Conservation (phyloP, 2,329 filamentous ascomycete genomes). For the Leptographium lundbergii region DNA sequence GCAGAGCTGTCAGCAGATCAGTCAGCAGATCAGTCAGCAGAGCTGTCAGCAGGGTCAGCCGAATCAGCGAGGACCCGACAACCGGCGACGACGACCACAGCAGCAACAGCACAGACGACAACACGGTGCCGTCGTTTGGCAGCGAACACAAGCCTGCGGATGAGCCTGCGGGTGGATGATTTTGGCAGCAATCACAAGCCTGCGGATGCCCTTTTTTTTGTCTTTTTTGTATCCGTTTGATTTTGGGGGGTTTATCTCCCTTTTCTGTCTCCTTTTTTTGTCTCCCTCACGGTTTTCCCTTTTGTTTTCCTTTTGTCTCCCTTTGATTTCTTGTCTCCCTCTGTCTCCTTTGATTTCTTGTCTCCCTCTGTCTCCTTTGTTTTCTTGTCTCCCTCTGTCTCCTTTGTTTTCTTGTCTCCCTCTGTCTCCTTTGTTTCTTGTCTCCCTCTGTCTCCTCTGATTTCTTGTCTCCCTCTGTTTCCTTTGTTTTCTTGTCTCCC, state of each 20-base stretch:
- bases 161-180: no score
- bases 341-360: no score
- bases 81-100: conserved; percentile 4
- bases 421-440: no score
- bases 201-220: background rate
- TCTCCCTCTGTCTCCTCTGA: background rate
- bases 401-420: no score
- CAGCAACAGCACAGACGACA: conserved; percentile 10
- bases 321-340: no score
- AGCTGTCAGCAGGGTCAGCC: background rate
- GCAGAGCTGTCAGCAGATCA: no score
- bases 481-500: background rate
- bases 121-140: conserved; percentile 1
- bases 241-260: no score
- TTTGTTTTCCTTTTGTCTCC: background rate
- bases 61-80: background rate
- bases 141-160: no score
- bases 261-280: background rate
- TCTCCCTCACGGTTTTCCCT: no score
- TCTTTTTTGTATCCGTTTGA: background rate
- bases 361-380: no score
- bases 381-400: no score
- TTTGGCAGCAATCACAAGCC: no score
- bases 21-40: background rate
- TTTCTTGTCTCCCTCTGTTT: background rate